Percentiles rank a stretch among this genome's conserved stretches.
phyloP scores from a whole-genome alignment of 164 flowering plant genomes.

The Umbilicus rupestris region DNA sequence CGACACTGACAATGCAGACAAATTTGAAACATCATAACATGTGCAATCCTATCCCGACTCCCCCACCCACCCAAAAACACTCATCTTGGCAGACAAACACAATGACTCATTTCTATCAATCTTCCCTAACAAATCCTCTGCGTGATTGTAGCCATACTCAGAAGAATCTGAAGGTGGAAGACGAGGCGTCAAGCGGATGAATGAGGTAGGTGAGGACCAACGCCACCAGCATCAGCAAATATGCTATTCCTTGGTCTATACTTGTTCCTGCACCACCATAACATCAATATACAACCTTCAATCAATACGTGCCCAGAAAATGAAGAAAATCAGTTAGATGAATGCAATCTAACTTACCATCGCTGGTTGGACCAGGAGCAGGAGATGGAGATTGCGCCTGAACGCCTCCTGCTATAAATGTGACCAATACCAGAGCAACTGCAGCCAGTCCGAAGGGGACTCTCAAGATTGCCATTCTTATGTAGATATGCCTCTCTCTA shows the following conservation, averaged over 20 bases:
- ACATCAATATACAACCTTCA: not conserved
- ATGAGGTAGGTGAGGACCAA: constrained; percentile 4
- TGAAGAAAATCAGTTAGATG: not conserved
- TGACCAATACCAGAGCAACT: not conserved
- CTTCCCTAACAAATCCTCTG: not conserved
- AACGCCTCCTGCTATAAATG: not conserved
- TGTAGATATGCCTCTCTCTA: not conserved
- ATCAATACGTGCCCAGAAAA: not conserved
- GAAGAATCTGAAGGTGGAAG: constrained; percentile 2
- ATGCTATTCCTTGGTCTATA: not conserved
- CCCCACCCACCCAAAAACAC: too few relatives aligned
- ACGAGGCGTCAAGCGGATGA: constrained; percentile 4
- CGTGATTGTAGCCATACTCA: not conserved
- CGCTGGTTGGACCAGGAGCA: constrained; percentile 1
- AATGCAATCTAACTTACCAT: not conserved
- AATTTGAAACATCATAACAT: not conserved
- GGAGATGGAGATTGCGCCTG: not conserved
- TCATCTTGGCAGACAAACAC: not conserved
- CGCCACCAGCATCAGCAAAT: constrained; percentile 1
- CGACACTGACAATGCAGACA: not conserved
- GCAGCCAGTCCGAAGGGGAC: not conserved
- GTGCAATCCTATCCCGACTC: constrained; percentile 3
- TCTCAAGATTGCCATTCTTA: constrained; percentile 1
- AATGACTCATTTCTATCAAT: not conserved
- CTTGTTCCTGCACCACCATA: not conserved